Base-by-base conservation (phyloP, 495 filamentous ascomycete genomes). In the Aspergillus sclerotioniger region DNA sequence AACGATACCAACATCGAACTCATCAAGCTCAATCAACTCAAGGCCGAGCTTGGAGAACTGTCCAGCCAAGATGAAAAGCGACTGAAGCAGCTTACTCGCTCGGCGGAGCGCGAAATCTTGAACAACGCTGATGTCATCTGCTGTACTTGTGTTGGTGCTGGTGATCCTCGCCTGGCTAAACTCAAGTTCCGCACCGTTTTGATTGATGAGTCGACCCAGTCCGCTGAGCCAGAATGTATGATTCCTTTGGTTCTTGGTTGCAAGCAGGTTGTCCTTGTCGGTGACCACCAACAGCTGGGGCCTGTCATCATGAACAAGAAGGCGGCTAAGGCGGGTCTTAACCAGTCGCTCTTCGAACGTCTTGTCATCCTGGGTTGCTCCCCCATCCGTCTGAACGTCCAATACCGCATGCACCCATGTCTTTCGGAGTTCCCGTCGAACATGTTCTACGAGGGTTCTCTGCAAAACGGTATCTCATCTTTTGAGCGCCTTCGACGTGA, bases 221-320 rank as follows among this genome's bases (percentile, higher is more conserved):
- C 94, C n/a, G 94, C 94, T 8, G 94, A 99, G 71, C 94, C 94
- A 1, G 94, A 99, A 70, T 98, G 95, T 73, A 96, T 98, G 93
- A 99, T 99, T 66, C 94, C 94, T 19, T 78, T 99, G 44, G 94
- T 99, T 44, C 80, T 99, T 7, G 95, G 94, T 31, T 98, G 94
- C 80, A 99, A 98, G 78, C 94, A 99, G 69, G 91, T 96, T 31
- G 94, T 99, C 3, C 84, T 99, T 17, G 94, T 99, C 49, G 94
- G 94, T 57, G 94, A 99, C 75, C 95, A 99, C 73, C 95, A 97
- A 71, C 94, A 99, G 72, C 86, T 99, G 57, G 94, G 94, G 0
- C 94, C 94, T 8, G 94, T 99, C 64, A 97, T 99, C 71, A 99
- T 99, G 95, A 98, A 98, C 81, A 99, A 99, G 83, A 98, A 97